phyloP scores from a whole-genome alignment of 441 rosid species.

The Adansonia grandidieri region DNA sequence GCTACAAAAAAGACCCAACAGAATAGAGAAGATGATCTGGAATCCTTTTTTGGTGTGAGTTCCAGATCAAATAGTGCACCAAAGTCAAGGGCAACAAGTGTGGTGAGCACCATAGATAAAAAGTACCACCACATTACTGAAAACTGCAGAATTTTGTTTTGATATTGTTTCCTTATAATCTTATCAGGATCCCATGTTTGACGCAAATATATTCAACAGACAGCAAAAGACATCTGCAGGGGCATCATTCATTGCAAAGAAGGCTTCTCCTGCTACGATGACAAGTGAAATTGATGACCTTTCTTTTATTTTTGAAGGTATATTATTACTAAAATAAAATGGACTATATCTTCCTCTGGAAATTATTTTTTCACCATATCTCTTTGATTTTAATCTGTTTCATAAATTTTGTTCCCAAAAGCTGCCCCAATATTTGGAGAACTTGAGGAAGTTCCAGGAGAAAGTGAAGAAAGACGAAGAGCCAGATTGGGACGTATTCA shows the following conservation, averaged over 20 bases:
- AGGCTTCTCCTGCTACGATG: constrained; percentile 52
- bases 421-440: constrained; percentile 57
- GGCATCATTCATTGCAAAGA: constrained; percentile 51
- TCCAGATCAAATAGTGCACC: constrained; percentile 79
- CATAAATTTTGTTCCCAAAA: constrained; percentile 26
- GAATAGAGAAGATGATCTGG: constrained; percentile 60
- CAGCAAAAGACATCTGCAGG: constrained; percentile 49
- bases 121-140: constrained; percentile 3
- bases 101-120: constrained; percentile 46
- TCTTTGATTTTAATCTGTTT: constrained; percentile 27
- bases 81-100: constrained; percentile 53
- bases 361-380: constrained; percentile 2
- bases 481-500: constrained; percentile 80
- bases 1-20: constrained; percentile 42
- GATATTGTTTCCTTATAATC: constrained; percentile 30
- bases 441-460: constrained; percentile 82
- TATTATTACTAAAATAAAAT: background rate
- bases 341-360: background rate
- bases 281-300: constrained; percentile 63
- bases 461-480: constrained; percentile 82
- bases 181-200: constrained; percentile 47
- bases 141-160: background rate
- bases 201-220: constrained; percentile 39
- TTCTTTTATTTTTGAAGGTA: constrained; percentile 78
- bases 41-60: constrained; percentile 56